These are phyloP conservation scores for Neurospora sp. DNA, from an alignment of 495 filamentous ascomycete genomes.

Conservation along the genomic window DNA sequence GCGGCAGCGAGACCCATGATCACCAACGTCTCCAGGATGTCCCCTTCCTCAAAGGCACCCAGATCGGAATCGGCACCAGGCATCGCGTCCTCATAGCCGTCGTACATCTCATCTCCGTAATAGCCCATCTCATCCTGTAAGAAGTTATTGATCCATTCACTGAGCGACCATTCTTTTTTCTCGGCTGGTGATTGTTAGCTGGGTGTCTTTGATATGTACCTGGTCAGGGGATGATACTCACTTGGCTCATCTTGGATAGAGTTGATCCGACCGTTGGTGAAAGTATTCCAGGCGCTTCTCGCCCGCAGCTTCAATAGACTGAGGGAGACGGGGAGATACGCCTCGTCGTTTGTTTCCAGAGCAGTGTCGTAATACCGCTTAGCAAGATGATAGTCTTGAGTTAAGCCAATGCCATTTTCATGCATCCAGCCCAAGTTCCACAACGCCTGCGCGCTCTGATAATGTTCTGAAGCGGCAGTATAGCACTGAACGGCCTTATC, in stretches of 20 bases:
- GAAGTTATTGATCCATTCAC: constrained; percentile 78
- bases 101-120: constrained; percentile 47
- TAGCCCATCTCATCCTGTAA: constrained; percentile 64
- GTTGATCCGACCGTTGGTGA: constrained; percentile 82
- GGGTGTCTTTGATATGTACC: constrained; percentile 4
- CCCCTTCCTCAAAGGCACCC: constrained; percentile 38
- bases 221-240: constrained; percentile 33
- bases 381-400: constrained; percentile 94
- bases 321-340: constrained; percentile 88
- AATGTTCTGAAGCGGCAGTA: constrained; percentile 76
- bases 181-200: constrained; percentile 33
- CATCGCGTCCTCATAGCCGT: constrained; percentile 44
- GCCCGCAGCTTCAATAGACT: constrained; percentile 76
- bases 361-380: constrained; percentile 94
- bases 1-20: constrained; percentile 70
- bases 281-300: constrained; percentile 84
- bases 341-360: constrained; percentile 80
- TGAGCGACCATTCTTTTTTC: constrained; percentile 62
- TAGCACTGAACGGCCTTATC: constrained; percentile 94
- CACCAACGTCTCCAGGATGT: constrained; percentile 70
- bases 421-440: constrained; percentile 99
- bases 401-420: constrained; percentile 87
- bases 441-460: constrained; percentile 86
- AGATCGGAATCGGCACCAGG: constrained; percentile 31
- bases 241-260: constrained; percentile 81